A percentile compares a stretch with the other conserved stretches of the same genome.
Evolutionary conservation across 148 eudicot genomes (phyloP).

Genomic region (Gaultheria prostrata): DNA sequence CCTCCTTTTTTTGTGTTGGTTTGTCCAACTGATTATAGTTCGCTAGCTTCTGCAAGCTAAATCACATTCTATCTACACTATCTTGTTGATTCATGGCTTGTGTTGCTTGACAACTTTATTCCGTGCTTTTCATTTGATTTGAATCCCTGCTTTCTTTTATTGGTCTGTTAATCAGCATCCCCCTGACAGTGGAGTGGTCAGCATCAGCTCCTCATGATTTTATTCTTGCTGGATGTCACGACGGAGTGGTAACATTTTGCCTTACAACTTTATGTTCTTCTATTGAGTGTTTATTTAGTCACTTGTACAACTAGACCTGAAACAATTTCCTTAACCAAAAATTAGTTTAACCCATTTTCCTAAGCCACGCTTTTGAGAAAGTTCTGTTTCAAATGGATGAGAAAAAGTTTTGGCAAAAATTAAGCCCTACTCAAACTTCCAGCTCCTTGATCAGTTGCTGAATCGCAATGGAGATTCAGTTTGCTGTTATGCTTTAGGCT

Average conservation of each 20-base stretch:
- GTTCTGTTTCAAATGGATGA: not conserved
- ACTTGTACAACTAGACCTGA: not conserved
- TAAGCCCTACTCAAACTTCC: not conserved
- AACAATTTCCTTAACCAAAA: not conserved
- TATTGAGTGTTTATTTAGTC: not conserved
- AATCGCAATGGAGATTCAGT: not conserved
- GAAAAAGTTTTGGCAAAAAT: not conserved
- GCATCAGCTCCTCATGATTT: slow-evolving; percentile 75
- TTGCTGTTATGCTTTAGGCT: not conserved
- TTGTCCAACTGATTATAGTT: not conserved
- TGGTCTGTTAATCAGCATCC: slow-evolving; percentile 57
- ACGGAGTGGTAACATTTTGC: slow-evolving; percentile 72
- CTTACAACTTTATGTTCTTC: not conserved
- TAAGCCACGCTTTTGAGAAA: not conserved
- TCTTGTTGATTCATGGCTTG: not conserved
- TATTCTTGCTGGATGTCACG: slow-evolving; percentile 89
- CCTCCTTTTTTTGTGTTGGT: not conserved
- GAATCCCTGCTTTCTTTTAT: slow-evolving; percentile 9
- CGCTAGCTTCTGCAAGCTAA: not conserved
- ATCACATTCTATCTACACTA: not conserved
- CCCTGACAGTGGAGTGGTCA: slow-evolving; percentile 92
- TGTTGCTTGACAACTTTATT: not conserved
- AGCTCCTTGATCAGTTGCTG: not conserved
- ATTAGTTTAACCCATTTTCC: not conserved
- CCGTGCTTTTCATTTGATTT: not conserved